Evolutionary conservation across 768 basidiomycete species (phyloP).

Genomic region (Podaxis sp.): DNA sequence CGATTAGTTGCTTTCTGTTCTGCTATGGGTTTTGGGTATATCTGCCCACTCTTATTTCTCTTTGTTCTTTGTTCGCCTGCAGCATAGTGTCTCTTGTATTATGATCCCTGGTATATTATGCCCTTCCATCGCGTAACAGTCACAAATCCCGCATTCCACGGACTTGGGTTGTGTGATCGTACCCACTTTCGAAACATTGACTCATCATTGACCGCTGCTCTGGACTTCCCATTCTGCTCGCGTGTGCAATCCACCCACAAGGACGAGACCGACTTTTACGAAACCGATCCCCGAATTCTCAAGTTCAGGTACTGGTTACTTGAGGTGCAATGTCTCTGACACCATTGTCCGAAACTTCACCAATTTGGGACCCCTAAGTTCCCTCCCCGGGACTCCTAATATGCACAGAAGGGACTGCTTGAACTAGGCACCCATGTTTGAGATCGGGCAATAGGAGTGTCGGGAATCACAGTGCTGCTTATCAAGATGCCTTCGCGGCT

Average conservation of each 20-base stretch:
- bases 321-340: no score
- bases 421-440: not conserved
- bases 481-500: not conserved
- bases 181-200: not conserved
- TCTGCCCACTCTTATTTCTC: no score
- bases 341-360: no score
- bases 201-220: not conserved
- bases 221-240: not conserved
- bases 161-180: not conserved
- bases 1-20: no score
- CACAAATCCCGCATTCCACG: not conserved
- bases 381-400: no score
- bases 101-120: no score
- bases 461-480: not conserved
- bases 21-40: no score
- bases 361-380: no score
- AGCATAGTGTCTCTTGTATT: no score
- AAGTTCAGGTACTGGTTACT: no score
- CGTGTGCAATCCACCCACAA: not conserved
- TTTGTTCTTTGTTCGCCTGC: no score
- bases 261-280: not conserved
- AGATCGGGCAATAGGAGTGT: not conserved
- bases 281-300: not conserved
- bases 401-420: no score
- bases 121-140: not conserved